Evolutionary conservation across 2,329 filamentous ascomycete species (phyloP).

Genomic region (Phaeosphaeria sp.): DNA sequence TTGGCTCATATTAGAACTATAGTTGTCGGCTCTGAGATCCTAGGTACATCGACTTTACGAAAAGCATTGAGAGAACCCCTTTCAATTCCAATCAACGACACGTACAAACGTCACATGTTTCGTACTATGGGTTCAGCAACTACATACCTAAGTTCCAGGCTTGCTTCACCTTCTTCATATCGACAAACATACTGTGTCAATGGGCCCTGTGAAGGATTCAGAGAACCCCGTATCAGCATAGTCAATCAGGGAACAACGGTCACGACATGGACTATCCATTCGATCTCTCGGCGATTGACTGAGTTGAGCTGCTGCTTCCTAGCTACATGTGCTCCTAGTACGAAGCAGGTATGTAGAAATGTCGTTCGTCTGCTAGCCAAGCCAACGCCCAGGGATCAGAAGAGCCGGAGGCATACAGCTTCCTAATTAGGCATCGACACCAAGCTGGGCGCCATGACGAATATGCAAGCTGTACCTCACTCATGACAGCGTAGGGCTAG

Average conservation of each 20-base stretch:
- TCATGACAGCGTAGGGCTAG: background rate
- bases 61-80: no score
- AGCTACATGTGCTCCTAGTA: background rate
- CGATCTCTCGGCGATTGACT: background rate
- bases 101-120: no score
- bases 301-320: background rate
- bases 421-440: slow-evolving; percentile 23
- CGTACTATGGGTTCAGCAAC: no score
- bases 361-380: slow-evolving; percentile 10
- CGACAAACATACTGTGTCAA: background rate
- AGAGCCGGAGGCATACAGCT: slow-evolving; percentile 16
- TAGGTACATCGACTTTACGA: no score
- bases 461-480: slow-evolving; percentile 18
- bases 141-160: no score
- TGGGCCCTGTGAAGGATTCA: background rate
- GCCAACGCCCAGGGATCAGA: slow-evolving; percentile 11
- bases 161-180: background rate
- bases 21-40: no score
- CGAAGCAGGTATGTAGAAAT: slow-evolving; percentile 6
- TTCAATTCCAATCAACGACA: no score
- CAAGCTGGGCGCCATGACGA: slow-evolving; percentile 21
- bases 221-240: background rate
- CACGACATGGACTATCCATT: background rate
- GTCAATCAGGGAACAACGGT: background rate
- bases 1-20: no score